These are phyloP conservation scores for Saururus chinensis DNA, from an alignment of 164 flowering plant species.

Conservation along the genomic window DNA sequence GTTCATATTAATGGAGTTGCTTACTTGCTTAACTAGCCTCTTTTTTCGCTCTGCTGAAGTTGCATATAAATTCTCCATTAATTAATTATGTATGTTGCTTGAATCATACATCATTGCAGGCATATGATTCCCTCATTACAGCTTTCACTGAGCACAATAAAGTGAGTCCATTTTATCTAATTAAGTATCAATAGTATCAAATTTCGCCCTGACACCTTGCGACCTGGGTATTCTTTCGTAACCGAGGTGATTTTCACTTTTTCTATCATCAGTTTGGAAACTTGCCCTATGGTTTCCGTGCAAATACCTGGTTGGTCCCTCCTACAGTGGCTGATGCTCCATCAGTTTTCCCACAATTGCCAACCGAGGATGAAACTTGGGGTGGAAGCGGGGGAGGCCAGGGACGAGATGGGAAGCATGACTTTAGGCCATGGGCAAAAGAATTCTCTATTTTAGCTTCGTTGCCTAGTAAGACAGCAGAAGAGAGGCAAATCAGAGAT, in stretches of 20 bases:
- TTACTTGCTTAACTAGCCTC: too few relatives aligned
- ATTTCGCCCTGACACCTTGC: too few relatives aligned
- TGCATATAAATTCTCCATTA: too few relatives aligned
- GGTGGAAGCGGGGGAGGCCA: constrained; percentile 93
- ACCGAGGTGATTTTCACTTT: not conserved
- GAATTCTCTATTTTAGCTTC: constrained; percentile 73
- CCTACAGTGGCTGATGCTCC: constrained; percentile 68
- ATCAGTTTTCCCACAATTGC: constrained; percentile 59
- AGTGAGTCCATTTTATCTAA: constrained; percentile 19
- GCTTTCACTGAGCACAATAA: constrained; percentile 88
- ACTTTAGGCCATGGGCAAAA: constrained; percentile 55
- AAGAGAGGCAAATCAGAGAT: constrained; percentile 86
- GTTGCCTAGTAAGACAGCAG: constrained; percentile 88
- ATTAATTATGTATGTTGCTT: too few relatives aligned
- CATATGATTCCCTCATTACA: constrained; percentile 78
- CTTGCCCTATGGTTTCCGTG: constrained; percentile 88
- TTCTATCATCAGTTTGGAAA: constrained; percentile 67
- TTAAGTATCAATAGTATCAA: too few relatives aligned
- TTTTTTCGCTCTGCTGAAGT: too few relatives aligned
- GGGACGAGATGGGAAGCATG: constrained; percentile 68
- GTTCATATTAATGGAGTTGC: too few relatives aligned
- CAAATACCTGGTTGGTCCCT: constrained; percentile 94
- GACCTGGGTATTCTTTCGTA: not conserved
- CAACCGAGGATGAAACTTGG: constrained; percentile 86
- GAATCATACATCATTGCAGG: constrained; percentile 30